Evolutionary conservation across 108 stramenopile genomes (phyloP).

Genomic region (Cyclotella atomus): DNA sequence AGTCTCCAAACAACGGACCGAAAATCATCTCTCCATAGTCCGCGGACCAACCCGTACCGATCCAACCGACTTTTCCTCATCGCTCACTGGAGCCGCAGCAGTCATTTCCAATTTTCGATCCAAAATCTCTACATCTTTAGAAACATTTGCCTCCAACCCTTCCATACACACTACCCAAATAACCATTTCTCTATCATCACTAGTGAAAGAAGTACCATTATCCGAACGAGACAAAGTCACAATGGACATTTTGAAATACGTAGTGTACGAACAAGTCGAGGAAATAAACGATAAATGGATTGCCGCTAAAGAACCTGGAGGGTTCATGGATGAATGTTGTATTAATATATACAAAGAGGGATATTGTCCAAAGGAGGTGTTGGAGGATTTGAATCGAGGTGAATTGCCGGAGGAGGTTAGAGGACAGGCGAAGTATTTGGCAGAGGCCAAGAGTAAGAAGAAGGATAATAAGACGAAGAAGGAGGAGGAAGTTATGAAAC

Average conservation of each 20-base stretch:
- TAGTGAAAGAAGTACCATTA: conserved; percentile 21
- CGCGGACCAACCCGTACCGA: conserved; percentile 21
- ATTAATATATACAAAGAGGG: conserved; percentile 87
- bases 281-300: conserved; percentile 85
- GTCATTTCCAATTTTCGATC: conserved; percentile 38
- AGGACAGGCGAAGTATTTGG: conserved; percentile 68
- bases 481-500: conserved; percentile 26
- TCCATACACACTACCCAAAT: conserved; percentile 20
- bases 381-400: conserved; percentile 81
- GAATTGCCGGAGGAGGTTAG: conserved; percentile 83
- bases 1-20: conserved; percentile 70
- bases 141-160: conserved; percentile 32
- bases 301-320: conserved; percentile 79
- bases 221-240: conserved; percentile 68
- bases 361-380: conserved; percentile 75
- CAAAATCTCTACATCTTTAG: conserved; percentile 26
- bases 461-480: conserved; percentile 52
- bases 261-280: conserved; percentile 87
- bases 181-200: conserved; percentile 24
- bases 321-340: conserved; percentile 81
- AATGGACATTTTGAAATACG: conserved; percentile 85
- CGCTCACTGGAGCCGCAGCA: conserved; percentile 37
- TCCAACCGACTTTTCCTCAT: conserved; percentile 10
- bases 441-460: conserved; percentile 58
- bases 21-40: conserved; percentile 66